Percentiles rank a stretch among this genome's conserved stretches.
These are phyloP conservation scores for Retiboletus flavoniger DNA, from an alignment of 1,284 basidiomycete species.

Conservation along the genomic window DNA sequence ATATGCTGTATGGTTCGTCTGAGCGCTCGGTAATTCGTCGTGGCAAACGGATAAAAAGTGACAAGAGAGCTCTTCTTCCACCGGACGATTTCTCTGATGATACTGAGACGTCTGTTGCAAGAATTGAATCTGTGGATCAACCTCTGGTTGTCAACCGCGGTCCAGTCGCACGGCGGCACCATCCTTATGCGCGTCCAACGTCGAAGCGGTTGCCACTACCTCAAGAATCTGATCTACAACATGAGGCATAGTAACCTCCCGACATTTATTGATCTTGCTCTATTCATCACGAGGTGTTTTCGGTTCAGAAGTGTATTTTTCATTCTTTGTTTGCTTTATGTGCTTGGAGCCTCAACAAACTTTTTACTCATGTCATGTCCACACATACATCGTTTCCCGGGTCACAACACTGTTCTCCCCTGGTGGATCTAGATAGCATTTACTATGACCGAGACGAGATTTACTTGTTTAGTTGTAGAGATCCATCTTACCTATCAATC, in stretches of 20 bases:
- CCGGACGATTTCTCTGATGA: slow-evolving; percentile 21
- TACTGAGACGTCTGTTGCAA: not conserved
- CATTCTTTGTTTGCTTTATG: not conserved
- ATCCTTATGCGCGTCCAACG: slow-evolving; percentile 22
- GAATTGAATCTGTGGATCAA: slow-evolving; percentile 11
- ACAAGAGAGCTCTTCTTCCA: slow-evolving; percentile 19
- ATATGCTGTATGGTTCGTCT: not conserved
- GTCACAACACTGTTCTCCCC: not conserved
- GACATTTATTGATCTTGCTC: not conserved
- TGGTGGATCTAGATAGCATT: slow-evolving; percentile 1
- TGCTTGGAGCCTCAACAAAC: not conserved
- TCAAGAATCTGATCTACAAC: slow-evolving; percentile 8
- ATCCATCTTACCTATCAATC: not conserved
- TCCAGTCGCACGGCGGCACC: slow-evolving; percentile 7
- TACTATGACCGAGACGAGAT: slow-evolving; percentile 1
- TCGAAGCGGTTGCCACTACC: slow-evolving; percentile 22
- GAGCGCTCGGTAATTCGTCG: slow-evolving; percentile 6
- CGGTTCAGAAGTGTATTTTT: not conserved
- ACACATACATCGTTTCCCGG: not conserved
- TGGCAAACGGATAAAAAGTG: slow-evolving; percentile 12
- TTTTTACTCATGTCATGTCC: not conserved
- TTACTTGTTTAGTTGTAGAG: not conserved
- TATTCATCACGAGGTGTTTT: not conserved
- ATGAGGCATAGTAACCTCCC: not conserved
- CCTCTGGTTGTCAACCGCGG: slow-evolving; percentile 13